Evolutionary conservation across 1,284 basidiomycete genomes (phyloP).

Genomic region (Ceratorhiza oryzae-sativae): DNA sequence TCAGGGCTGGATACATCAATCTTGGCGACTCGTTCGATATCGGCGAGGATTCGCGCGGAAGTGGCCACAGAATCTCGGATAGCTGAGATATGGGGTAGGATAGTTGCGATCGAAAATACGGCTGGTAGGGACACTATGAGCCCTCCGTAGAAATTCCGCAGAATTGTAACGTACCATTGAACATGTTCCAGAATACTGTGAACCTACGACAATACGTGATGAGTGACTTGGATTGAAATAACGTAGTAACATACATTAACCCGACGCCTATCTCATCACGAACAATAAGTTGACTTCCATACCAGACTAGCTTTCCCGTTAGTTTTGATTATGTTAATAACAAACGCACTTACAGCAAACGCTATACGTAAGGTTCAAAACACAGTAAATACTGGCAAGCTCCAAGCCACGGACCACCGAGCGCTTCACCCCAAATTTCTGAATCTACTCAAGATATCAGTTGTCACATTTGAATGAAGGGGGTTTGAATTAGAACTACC

Average conservation of each 20-base stretch:
- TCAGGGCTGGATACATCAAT: slow-evolving; percentile 48
- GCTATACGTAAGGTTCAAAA: slow-evolving; percentile 39
- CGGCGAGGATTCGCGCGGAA: slow-evolving; percentile 44
- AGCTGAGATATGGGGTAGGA: slow-evolving; percentile 49
- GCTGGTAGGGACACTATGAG: neutral
- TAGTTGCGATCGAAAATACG: slow-evolving; percentile 45
- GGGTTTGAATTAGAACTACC: slow-evolving; percentile 17
- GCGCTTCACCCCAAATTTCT: slow-evolving; percentile 48
- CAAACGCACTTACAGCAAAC: slow-evolving; percentile 27
- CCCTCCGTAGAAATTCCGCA: neutral
- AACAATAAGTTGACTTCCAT: slow-evolving; percentile 44
- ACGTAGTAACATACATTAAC: neutral
- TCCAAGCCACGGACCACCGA: slow-evolving; percentile 46
- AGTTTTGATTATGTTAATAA: neutral
- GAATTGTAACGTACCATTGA: slow-evolving; percentile 1
- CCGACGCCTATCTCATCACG: slow-evolving; percentile 20
- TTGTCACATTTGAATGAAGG: no score
- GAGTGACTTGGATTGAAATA: neutral
- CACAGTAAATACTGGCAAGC: slow-evolving; percentile 46
- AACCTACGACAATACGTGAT: slow-evolving; percentile 26
- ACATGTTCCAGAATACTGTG: slow-evolving; percentile 41
- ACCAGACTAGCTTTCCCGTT: slow-evolving; percentile 46
- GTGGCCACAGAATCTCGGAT: slow-evolving; percentile 32
- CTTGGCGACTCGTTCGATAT: slow-evolving; percentile 49
- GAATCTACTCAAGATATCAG: slow-evolving; percentile 46